Conservation (phyloP, 257 asterid genomes). For the Penstemon eatonii region DNA sequence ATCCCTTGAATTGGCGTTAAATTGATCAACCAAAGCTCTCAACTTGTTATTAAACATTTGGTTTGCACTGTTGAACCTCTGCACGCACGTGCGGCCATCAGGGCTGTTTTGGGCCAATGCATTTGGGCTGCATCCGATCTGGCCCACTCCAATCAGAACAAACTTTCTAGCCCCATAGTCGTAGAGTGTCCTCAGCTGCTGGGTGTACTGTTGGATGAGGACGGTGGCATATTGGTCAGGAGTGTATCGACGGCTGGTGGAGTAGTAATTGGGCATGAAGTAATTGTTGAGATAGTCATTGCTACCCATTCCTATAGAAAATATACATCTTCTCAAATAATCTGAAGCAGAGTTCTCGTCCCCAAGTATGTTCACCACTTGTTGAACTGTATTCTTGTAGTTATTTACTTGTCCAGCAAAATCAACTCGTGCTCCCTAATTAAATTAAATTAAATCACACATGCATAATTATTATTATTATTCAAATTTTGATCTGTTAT, state of each 20-base stretch:
- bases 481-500: neutral
- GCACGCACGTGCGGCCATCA: conserved; percentile 75
- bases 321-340: conserved; percentile 51
- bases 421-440: conserved; percentile 64
- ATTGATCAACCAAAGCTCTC: conserved; percentile 56
- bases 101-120: conserved; percentile 90
- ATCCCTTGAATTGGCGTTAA: conserved; percentile 60
- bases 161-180: conserved; percentile 78
- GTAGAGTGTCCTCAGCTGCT: conserved; percentile 52
- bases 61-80: conserved; percentile 65
- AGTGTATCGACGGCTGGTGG: conserved; percentile 36
- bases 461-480: neutral
- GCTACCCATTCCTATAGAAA: conserved; percentile 55
- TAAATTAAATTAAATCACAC: no score
- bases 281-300: conserved; percentile 67
- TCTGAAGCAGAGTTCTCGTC: conserved; percentile 46
- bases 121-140: conserved; percentile 95
- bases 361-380: conserved; percentile 53
- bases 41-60: conserved; percentile 66
- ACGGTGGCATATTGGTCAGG: conserved; percentile 51
- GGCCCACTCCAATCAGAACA: conserved; percentile 69
- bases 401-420: conserved; percentile 48
- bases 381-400: conserved; percentile 42
- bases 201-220: conserved; percentile 51
- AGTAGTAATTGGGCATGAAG: conserved; percentile 50